Conservation (phyloP, 2,329 filamentous ascomycete genomes). For the Lachnellula subtilissima region DNA sequence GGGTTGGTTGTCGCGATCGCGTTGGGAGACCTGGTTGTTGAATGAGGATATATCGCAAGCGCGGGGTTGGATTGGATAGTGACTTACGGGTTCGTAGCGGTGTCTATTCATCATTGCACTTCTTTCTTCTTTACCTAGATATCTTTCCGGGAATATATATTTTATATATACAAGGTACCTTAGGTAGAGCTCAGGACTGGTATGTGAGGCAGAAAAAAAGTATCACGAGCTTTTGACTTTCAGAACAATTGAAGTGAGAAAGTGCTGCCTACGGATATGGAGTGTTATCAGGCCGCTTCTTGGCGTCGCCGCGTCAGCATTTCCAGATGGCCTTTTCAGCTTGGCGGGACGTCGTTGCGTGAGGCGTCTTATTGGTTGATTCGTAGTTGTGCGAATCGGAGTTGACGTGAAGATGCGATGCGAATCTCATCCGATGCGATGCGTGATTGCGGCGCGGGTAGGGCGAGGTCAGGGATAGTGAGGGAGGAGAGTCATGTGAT, state of each 20-base stretch:
- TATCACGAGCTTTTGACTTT: no score
- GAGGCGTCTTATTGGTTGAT: background rate
- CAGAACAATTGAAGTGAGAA: no score
- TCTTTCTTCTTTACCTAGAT: background rate
- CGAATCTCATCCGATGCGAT: no score
- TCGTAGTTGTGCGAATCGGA: background rate
- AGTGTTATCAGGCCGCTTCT: background rate
- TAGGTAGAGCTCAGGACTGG: no score
- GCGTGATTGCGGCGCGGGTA: no score
- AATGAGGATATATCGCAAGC: background rate
- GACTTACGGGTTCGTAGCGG: slow-evolving; percentile 25
- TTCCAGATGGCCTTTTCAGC: background rate
- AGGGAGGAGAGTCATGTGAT: no score
- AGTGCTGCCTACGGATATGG: background rate
- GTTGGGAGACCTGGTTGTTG: slow-evolving; percentile 20
- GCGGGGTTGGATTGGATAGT: background rate
- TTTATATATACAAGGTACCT: no score
- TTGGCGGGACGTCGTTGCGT: background rate
- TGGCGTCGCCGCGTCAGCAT: slow-evolving; percentile 1
- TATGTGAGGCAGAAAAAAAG: no score
- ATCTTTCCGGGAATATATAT: no score
- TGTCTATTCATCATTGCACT: slow-evolving; percentile 20
- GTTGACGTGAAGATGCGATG: background rate
- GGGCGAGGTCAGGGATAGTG: no score
- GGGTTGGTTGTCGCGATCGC: slow-evolving; percentile 10